Evolutionary conservation across 73 alveolate species (phyloP), one percentile per base, ranked within the genome.

Genomic region (Symbiodinium natans): DNA sequence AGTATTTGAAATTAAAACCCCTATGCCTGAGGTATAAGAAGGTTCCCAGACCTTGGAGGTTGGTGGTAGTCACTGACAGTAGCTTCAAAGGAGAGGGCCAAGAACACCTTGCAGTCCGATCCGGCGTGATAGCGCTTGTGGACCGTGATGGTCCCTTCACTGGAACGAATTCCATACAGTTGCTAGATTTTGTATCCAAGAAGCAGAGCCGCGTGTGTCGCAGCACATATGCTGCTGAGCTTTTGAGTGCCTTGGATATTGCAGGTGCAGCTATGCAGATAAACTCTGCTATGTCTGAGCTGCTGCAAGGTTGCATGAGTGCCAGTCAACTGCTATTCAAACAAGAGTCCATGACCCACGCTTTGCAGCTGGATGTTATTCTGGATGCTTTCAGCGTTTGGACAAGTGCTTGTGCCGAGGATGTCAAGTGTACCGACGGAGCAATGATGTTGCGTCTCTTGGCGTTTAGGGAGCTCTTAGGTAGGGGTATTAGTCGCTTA

Each of bases 1-100:
- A 21, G n/a, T 86, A 86, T 23, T 29, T 86, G 40, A 52, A 86
- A 33, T 19, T 52, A 4, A 86, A 86, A 33, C 94, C 94, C 3
- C 25, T 86, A 6, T 2, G 8, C 3, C 11, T 73, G 23, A 27
- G 7, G 40, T 73, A 73, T 42, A 17, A 34, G 19, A 29, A 29
- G 41, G 40, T 73, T n/a, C 33, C 7, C 8, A 8, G 27, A 29
- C 83, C 43, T 9, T 73, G 83, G 83, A 7, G 43, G 25, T 9
- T 73, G 39, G 27, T 82, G 3, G 88, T 38, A 25, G 23, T 82
- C 0, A 38, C 36, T 9, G 88, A 73, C 41, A 31, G 43, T 29
- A 8, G n/a, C n/a, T 73, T 31, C 41, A n/a, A 34, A 11, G 83
- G 83, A 10, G 83, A 73, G n/a, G 83, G n/a, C 21, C 83, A 73